Evolutionary conservation across 768 basidiomycete genomes (phyloP), one percentile per base, ranked within the genome.

Genomic region (Mrakia gelida): DNA sequence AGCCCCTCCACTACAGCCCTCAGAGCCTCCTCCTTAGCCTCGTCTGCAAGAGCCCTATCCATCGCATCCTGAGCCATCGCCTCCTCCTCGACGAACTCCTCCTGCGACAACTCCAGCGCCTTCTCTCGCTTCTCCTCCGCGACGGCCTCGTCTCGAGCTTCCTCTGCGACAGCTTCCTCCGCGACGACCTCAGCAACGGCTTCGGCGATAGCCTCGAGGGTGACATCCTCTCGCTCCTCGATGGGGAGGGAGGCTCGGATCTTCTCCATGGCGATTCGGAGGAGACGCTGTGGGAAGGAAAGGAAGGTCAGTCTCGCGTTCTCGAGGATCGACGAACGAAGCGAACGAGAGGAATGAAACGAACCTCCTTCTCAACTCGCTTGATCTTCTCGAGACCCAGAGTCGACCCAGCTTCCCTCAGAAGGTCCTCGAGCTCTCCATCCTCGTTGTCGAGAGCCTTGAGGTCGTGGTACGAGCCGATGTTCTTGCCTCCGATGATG

Each of bases 281-380:
- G 59, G 59, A 59, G 59, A 7, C 59, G 59, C 59, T 59, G 59
- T 10, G 28, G 18, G 59, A 59, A 10, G 10, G 28, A 10, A 15
- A 28, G 26, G 13, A 8, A 59, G 59, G 59, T 59, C 59, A 59
- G 59, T 26, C 28, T 59, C 13, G 28, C 2, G 45, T 26, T 10
- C 3, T 1, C n/a, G 59, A 59, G 23, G 28, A 43, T n/a, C n/a
- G n/a, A n/a, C 52, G 52, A 11, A 3, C 13, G 23, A 23, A n/a
- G n/a, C 54, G 54, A 59, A 28, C 26, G 59, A 59, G 26, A 28
- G 5, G 59, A 59, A 59, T 8, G 59, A 28, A 59, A 59, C 59
- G 59, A n/a, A 59, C 59, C 67, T 70, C 67, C 67, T 70, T 38
- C 34, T 38, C 67, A 34, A 41, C 38, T 16, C 67, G 34, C 41